A percentile compares a stretch with the other conserved stretches of the same genome.
phyloP scores from a whole-genome alignment of 129 eudicot species.

The Flaveria bidentis region DNA sequence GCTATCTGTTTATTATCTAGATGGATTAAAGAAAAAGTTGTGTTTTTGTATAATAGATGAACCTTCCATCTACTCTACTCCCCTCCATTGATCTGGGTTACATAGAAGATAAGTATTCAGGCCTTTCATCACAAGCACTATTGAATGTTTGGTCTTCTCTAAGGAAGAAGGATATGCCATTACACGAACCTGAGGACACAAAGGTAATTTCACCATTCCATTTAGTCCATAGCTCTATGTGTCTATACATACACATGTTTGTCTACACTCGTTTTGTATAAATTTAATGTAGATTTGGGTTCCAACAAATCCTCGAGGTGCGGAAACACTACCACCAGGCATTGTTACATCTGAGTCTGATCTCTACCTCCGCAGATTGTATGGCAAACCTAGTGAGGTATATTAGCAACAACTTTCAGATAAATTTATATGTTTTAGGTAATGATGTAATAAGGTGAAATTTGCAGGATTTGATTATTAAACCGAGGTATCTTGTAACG shows the following conservation, averaged over 20 bases:
- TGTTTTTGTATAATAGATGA: conserved; percentile 47
- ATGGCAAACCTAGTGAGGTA: conserved; percentile 36
- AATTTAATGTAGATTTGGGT: conserved; percentile 40
- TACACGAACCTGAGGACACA: conserved; percentile 40
- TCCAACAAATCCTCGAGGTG: conserved; percentile 52
- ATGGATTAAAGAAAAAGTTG: conserved; percentile 1
- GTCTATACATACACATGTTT: not conserved
- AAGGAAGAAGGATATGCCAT: conserved; percentile 37
- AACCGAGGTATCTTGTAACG: conserved; percentile 45
- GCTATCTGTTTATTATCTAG: conserved; percentile 9
- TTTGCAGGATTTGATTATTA: conserved; percentile 39
- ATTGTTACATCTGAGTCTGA: conserved; percentile 44
- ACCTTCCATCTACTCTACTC: conserved; percentile 48
- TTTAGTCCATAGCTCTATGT: conserved; percentile 2
- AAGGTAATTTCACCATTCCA: conserved; percentile 39
- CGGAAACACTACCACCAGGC: conserved; percentile 44
- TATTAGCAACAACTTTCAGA: not conserved
- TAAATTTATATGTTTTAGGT: not conserved
- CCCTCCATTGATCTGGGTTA: conserved; percentile 67
- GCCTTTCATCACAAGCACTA: conserved; percentile 78
- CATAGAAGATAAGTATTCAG: conserved; percentile 85
- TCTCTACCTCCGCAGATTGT: conserved; percentile 38
- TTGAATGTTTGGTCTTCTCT: conserved; percentile 74
- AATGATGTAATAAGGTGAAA: conserved; percentile 13
- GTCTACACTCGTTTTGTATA: not conserved